phyloP scores from a whole-genome alignment of 768 basidiomycete genomes.

The Pisolithus marmoratus region DNA sequence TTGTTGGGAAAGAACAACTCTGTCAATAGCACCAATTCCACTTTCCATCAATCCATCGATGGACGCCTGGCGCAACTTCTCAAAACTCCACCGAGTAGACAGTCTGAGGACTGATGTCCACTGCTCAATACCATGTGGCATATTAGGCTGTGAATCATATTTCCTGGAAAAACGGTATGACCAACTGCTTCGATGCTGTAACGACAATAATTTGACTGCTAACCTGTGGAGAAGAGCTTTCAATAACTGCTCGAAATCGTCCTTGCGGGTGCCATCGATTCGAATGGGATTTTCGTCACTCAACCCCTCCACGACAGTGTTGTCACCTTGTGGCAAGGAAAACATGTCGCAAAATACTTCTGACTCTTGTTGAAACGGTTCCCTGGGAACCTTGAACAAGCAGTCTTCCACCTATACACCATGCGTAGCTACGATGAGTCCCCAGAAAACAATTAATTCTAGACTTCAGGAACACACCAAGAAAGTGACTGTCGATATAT shows the following conservation, averaged over 20 bases:
- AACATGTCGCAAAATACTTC: not conserved
- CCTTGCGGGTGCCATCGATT: not conserved
- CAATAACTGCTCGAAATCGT: not conserved
- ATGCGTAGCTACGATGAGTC: too few species aligned
- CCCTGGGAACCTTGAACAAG: not conserved
- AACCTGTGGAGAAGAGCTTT: not conserved
- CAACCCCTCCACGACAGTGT: not conserved
- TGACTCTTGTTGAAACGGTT: not conserved
- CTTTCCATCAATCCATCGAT: too few species aligned
- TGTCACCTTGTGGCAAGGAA: not conserved
- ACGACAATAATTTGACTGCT: not conserved
- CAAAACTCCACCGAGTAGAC: conserved; percentile 33
- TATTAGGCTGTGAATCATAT: not conserved
- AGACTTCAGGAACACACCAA: too few species aligned
- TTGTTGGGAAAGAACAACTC: conserved; percentile 26
- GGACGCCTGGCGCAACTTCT: conserved; percentile 16
- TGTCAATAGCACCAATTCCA: conserved; percentile 21
- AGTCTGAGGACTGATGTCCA: conserved; percentile 35
- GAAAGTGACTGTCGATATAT: too few species aligned
- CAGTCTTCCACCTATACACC: not conserved
- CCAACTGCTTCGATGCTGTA: not conserved
- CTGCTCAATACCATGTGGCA: conserved; percentile 12
- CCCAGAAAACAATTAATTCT: too few species aligned
- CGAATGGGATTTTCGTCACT: not conserved
- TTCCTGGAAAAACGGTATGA: not conserved